A percentile compares a stretch with the other conserved stretches of the same genome.
These are phyloP conservation scores for Epichloe elymi DNA, from an alignment of 2,329 filamentous ascomycete genomes.

Conservation along the genomic window DNA sequence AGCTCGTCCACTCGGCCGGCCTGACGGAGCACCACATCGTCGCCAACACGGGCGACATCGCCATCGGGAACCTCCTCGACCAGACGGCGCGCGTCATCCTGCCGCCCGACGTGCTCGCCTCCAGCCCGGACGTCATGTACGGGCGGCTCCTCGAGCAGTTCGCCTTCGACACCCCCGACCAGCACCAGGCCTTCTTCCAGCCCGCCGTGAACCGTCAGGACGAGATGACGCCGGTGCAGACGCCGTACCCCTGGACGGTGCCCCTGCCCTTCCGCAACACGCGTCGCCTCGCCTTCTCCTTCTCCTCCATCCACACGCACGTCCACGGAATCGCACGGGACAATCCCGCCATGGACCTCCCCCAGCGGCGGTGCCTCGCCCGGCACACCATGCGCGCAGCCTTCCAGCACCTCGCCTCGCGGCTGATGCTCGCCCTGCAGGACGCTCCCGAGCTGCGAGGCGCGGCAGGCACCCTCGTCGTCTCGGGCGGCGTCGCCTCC, in stretches of 20 bases:
- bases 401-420: conserved; percentile 76
- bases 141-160: conserved; percentile 67
- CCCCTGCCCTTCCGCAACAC: conserved; percentile 50
- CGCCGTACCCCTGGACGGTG: conserved; percentile 47
- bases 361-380: conserved; percentile 57
- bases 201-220: conserved; percentile 44
- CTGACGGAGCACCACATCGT: conserved; percentile 61
- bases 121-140: conserved; percentile 58
- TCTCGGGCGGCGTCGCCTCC: conserved; percentile 83
- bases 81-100: conserved; percentile 70
- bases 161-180: conserved; percentile 43
- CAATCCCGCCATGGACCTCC: conserved; percentile 30
- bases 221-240: conserved; percentile 35
- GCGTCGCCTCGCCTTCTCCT: conserved; percentile 54
- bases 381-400: conserved; percentile 62
- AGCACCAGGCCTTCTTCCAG: conserved; percentile 34
- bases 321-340: conserved; percentile 28
- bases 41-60: conserved; percentile 62
- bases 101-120: conserved; percentile 43
- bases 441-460: conserved; percentile 15
- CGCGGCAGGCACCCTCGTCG: conserved; percentile 47
- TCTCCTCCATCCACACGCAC: conserved; percentile 53
- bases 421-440: conserved; percentile 55
- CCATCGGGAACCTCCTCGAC: conserved; percentile 83
- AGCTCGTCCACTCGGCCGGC: conserved; percentile 62